Evolutionary conservation across 2,329 filamentous ascomycete species (phyloP).

Genomic region (Fusarium foetens): DNA sequence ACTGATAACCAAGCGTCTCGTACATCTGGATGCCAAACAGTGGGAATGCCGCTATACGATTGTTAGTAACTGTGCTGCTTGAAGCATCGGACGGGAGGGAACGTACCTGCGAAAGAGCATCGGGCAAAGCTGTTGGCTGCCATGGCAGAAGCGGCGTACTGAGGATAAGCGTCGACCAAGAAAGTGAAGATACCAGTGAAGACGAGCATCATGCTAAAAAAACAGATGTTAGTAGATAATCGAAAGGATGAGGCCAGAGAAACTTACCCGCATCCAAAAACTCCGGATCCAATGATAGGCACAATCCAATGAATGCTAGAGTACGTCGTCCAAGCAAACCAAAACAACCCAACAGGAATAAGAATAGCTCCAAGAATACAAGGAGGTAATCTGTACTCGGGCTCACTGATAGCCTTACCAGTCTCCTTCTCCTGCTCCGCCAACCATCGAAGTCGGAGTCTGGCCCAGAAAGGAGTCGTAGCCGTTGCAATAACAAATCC

Average conservation of each 20-base stretch:
- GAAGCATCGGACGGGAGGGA: fast-evolving
- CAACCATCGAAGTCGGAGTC: constrained; percentile 7
- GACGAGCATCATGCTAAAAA: constrained; percentile 10
- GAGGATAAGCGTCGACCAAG: constrained; percentile 34
- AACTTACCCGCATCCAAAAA: constrained; percentile 37
- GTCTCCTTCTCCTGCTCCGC: constrained; percentile 14
- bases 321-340: constrained; percentile 34
- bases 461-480: constrained; percentile 27
- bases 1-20: constrained; percentile 30
- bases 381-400: constrained; percentile 22
- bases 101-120: constrained; percentile 32
- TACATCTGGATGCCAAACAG: constrained; percentile 36
- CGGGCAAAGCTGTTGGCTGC: constrained; percentile 37
- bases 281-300: constrained; percentile 22
- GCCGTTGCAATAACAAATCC: constrained; percentile 5
- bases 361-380: constrained; percentile 23
- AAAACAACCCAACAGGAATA: constrained; percentile 28
- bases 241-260: fast-evolving
- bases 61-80: neutral
- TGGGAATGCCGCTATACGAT: constrained; percentile 13
- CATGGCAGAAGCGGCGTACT: constrained; percentile 38
- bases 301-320: constrained; percentile 28
- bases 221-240: fast-evolving
- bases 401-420: constrained; percentile 15
- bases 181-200: constrained; percentile 35